These are phyloP conservation scores for Leucoagaricus sp. DNA, from an alignment of 1,284 basidiomycete species.

Conservation along the genomic window DNA sequence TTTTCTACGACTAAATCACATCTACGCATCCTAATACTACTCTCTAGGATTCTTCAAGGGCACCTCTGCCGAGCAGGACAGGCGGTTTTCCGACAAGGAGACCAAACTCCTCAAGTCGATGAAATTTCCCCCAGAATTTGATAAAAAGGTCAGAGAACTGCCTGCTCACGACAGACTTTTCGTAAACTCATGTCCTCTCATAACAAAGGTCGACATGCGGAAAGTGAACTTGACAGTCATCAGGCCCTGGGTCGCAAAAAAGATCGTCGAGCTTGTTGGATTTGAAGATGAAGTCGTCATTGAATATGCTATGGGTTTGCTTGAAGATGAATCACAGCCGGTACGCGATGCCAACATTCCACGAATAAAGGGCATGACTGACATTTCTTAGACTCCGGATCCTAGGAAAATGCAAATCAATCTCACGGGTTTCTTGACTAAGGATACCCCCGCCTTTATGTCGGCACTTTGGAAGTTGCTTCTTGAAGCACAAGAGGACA, in stretches of 20 bases:
- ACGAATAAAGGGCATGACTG: conserved; percentile 3
- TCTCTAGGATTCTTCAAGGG: conserved; percentile 81
- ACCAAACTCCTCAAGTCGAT: conserved; percentile 83
- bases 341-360: conserved; percentile 43
- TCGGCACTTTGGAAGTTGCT: conserved; percentile 86
- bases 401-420: conserved; percentile 96
- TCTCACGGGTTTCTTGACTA: conserved; percentile 87
- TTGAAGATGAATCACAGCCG: conserved; percentile 85
- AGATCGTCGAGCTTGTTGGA: conserved; percentile 86
- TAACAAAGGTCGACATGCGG: conserved; percentile 82
- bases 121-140: conserved; percentile 90
- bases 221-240: conserved; percentile 92
- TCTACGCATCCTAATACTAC: conserved; percentile 17
- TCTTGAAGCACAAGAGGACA: conserved; percentile 86
- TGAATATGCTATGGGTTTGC: conserved; percentile 91
- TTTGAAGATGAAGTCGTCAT: conserved; percentile 97
- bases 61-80: conserved; percentile 82
- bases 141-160: conserved; percentile 67
- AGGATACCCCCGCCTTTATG: conserved; percentile 86
- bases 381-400: conserved; percentile 72
- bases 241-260: conserved; percentile 92
- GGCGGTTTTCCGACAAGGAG: conserved; percentile 96
- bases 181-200: background rate
- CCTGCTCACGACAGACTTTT: background rate
- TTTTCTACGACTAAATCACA: conserved; percentile 24